Evolutionary conservation across 805 yeast genomes (phyloP).

Genomic region (Wickerhamiella siamensis): DNA sequence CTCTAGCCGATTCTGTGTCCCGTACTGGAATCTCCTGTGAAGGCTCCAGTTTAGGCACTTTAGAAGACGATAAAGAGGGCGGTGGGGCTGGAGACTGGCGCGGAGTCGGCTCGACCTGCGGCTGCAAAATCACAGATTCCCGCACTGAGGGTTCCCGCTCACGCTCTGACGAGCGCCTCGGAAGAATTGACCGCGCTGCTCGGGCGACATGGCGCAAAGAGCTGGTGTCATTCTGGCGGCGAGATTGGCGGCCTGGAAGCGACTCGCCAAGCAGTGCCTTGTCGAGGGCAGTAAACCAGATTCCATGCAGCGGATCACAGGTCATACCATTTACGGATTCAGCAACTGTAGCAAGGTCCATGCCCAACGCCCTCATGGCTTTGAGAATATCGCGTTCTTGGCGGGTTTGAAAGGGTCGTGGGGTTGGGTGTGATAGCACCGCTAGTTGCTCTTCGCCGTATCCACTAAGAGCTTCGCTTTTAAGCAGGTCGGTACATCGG

Average conservation of each 20-base stretch:
- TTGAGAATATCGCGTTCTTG: constrained; percentile 16
- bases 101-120: background rate
- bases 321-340: constrained; percentile 12
- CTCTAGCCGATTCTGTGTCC: background rate
- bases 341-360: constrained; percentile 16
- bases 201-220: constrained; percentile 7
- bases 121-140: background rate
- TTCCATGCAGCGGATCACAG: constrained; percentile 19
- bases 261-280: background rate
- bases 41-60: too few species aligned
- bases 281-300: constrained; percentile 20
- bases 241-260: background rate
- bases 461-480: constrained; percentile 35
- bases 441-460: constrained; percentile 31
- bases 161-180: background rate
- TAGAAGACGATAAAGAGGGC: background rate
- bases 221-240: constrained; percentile 5
- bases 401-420: constrained; percentile 28
- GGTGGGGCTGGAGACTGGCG: background rate
- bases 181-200: constrained; percentile 7
- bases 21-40: too few species aligned
- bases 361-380: constrained; percentile 15
- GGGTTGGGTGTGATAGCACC: constrained; percentile 25
- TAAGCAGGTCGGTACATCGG: constrained; percentile 35
- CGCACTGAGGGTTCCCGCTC: background rate